phyloP scores from a whole-genome alignment of 108 stramenopile genomes.

The Fragilaria crotonensis region DNA sequence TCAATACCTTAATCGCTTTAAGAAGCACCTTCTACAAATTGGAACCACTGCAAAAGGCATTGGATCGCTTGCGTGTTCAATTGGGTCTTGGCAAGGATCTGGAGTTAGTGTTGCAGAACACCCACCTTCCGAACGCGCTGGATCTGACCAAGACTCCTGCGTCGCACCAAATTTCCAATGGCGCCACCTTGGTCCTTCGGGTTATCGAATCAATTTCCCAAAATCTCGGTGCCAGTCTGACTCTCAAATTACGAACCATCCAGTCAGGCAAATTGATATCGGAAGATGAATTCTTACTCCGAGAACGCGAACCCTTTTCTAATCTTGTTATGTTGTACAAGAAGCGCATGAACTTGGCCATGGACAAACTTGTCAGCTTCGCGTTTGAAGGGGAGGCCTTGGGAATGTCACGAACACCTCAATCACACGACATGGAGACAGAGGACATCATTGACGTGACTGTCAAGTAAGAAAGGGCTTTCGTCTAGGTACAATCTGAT shows the following conservation, averaged over 20 bases:
- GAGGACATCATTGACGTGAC: constrained; percentile 58
- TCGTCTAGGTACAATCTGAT: too few species aligned
- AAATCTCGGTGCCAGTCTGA: background rate
- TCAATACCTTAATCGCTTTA: too few species aligned
- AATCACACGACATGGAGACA: constrained; percentile 63
- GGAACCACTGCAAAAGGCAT: constrained; percentile 13
- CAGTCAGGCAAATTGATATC: background rate
- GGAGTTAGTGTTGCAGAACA: background rate
- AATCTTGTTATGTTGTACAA: constrained; percentile 10
- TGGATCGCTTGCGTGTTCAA: background rate
- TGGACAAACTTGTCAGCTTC: background rate
- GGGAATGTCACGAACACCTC: constrained; percentile 33
- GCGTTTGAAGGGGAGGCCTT: constrained; percentile 48
- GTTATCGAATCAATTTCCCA: background rate
- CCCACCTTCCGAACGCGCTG: background rate
- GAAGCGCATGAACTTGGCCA: constrained; percentile 12
- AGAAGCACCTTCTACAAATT: constrained; percentile 29
- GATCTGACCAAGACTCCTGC: background rate
- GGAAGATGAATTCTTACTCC: constrained; percentile 2
- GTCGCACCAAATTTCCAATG: background rate
- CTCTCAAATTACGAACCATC: constrained; percentile 2
- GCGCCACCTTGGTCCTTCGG: background rate
- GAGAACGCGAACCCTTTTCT: constrained; percentile 20
- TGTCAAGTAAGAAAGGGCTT: too few species aligned
- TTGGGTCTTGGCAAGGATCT: background rate